Evolutionary conservation across 371 early-diverging fungal species (phyloP).

Genomic region (Paraphysoderma sedebokerense): DNA sequence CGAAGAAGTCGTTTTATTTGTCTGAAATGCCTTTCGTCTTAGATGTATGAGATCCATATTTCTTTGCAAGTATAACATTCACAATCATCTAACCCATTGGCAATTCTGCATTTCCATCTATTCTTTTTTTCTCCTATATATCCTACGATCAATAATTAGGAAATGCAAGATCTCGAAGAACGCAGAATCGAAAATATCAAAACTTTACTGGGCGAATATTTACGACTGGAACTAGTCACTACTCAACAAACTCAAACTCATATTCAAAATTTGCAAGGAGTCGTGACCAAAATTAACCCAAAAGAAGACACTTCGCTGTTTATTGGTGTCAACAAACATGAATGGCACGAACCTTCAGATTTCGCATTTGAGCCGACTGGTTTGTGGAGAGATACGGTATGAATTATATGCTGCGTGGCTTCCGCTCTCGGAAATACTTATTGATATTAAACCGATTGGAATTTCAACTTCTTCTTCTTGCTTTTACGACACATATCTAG

Average conservation of each 20-base stretch:
- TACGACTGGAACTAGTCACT: constrained; percentile 23
- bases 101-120: not conserved
- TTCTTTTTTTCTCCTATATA: not conserved
- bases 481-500: constrained; percentile 9
- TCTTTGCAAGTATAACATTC: not conserved
- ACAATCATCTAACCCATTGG: not conserved
- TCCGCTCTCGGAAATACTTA: not conserved
- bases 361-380: constrained; percentile 16
- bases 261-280: constrained; percentile 13
- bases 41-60: constrained; percentile 21
- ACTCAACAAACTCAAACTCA: constrained; percentile 17
- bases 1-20: constrained; percentile 34
- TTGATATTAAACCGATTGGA: not conserved
- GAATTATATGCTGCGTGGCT: not conserved
- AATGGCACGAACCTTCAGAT: constrained; percentile 17
- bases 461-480: not conserved
- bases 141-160: constrained; percentile 13
- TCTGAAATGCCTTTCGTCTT: constrained; percentile 37
- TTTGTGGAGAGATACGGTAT: constrained; percentile 9
- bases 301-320: constrained; percentile 30
- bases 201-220: constrained; percentile 22
- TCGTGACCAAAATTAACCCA: constrained; percentile 24
- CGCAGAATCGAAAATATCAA: constrained; percentile 28
- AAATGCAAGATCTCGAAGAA: constrained; percentile 36
- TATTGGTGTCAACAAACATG: constrained; percentile 14